Conservation (phyloP, 2,329 filamentous ascomycete species). For the Monosporascus cannonballus region DNA sequence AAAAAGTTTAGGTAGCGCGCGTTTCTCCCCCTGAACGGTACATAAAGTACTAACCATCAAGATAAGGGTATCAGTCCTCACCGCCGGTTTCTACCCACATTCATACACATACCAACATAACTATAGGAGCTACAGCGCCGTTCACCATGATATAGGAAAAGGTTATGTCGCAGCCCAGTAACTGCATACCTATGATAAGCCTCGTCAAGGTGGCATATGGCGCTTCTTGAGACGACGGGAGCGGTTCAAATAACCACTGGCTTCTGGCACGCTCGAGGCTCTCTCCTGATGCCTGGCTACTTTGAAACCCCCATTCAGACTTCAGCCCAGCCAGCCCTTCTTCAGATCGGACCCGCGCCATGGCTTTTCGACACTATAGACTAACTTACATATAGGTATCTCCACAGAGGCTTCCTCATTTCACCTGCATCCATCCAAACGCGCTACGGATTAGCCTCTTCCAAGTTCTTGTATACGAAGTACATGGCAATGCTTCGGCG, state of each 20-base stretch:
- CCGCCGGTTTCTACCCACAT: too few species aligned
- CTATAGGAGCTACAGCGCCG: too few species aligned
- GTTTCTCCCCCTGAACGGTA: too few species aligned
- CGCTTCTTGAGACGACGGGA: background rate
- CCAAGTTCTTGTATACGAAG: too few species aligned
- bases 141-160: too few species aligned
- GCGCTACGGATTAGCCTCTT: conserved; percentile 1
- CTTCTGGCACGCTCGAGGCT: background rate
- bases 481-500: too few species aligned
- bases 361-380: conserved; percentile 2
- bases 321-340: background rate
- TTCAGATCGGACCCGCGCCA: background rate
- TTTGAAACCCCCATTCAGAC: background rate
- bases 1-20: too few species aligned
- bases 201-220: background rate
- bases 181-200: background rate
- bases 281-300: background rate
- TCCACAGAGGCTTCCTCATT: conserved; percentile 20
- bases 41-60: too few species aligned
- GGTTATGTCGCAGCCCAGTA: background rate
- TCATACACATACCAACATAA: too few species aligned
- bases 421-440: conserved; percentile 15
- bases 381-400: conserved; percentile 9
- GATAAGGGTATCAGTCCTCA: too few species aligned
- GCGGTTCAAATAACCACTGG: background rate